A percentile compares a stretch with the other conserved stretches of the same genome.
These are phyloP conservation scores for Nannizziopsis barbatae DNA, from an alignment of 2,329 filamentous ascomycete genomes.

Conservation along the genomic window DNA sequence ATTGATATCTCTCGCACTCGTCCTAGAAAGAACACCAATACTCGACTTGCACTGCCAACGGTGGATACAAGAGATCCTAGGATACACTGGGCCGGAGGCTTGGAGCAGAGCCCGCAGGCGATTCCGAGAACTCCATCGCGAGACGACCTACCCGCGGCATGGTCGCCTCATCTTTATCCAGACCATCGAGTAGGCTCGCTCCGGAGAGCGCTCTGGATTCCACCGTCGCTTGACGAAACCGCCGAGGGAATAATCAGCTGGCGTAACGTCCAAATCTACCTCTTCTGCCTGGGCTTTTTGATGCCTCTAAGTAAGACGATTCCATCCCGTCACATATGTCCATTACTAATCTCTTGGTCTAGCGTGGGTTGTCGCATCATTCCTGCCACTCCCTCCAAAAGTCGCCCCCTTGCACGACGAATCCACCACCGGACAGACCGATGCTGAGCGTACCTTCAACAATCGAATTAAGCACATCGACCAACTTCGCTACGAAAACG, in stretches of 20 bases:
- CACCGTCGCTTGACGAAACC: conserved; percentile 58
- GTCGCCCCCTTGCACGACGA: conserved; percentile 45
- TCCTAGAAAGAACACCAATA: conserved; percentile 18
- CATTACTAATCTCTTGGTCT: conserved; percentile 12
- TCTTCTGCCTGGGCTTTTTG: conserved; percentile 67
- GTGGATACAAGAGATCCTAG: conserved; percentile 33
- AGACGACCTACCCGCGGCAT: conserved; percentile 48
- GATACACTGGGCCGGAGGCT: conserved; percentile 30
- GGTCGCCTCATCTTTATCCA: conserved; percentile 60
- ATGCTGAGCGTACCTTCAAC: conserved; percentile 36
- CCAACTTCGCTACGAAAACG: conserved; percentile 45
- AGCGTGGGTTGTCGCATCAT: conserved; percentile 71
- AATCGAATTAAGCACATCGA: conserved; percentile 36
- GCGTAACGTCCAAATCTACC: conserved; percentile 61
- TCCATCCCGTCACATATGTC: conserved; percentile 13
- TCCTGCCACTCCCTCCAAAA: conserved; percentile 57
- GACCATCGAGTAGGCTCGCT: conserved; percentile 50
- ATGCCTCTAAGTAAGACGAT: conserved; percentile 55
- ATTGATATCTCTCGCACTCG: conserved; percentile 24
- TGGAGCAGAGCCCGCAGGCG: conserved; percentile 7
- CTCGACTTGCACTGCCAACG: conserved; percentile 13
- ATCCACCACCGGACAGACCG: conserved; percentile 22
- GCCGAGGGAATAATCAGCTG: conserved; percentile 52
- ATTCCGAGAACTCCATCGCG: conserved; percentile 21
- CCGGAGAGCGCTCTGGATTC: conserved; percentile 54